Conservation (phyloP, 805 yeast species). For the Wickerhamomyces bisporus region DNA sequence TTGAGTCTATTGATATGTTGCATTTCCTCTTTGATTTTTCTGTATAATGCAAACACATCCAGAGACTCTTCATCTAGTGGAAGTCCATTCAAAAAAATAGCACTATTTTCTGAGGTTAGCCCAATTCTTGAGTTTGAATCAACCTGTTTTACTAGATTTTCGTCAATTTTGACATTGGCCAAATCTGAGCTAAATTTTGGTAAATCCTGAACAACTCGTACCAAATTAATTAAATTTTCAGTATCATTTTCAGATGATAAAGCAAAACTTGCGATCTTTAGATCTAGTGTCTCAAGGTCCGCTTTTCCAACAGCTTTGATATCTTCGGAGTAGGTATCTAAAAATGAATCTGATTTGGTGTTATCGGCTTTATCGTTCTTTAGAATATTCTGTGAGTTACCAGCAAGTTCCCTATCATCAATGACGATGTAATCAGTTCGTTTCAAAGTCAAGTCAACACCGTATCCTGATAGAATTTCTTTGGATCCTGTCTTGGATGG, state of each 20-base stretch:
- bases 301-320: conserved; percentile 28
- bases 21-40: conserved; percentile 34
- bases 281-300: conserved; percentile 33
- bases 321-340: conserved; percentile 23
- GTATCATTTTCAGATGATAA: conserved; percentile 18
- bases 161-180: conserved; percentile 12
- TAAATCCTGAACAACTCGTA: conserved; percentile 41
- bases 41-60: conserved; percentile 38
- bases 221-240: conserved; percentile 34
- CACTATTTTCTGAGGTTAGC: conserved; percentile 34
- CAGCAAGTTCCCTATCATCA: conserved; percentile 47
- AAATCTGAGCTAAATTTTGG: conserved; percentile 44
- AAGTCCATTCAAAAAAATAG: conserved; percentile 69
- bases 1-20: conserved; percentile 21
- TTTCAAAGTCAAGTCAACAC: conserved; percentile 58
- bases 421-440: conserved; percentile 62
- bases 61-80: conserved; percentile 42
- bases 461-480: conserved; percentile 53
- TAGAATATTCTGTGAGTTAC: conserved; percentile 23
- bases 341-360: conserved; percentile 9
- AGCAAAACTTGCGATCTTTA: conserved; percentile 33
- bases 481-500: conserved; percentile 27
- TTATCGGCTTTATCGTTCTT: conserved; percentile 2
- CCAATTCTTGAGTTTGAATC: conserved; percentile 33
- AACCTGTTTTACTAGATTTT: conserved; percentile 25